Conservation (phyloP, 345 rosid genomes). For the Melaleuca alternifolia region DNA sequence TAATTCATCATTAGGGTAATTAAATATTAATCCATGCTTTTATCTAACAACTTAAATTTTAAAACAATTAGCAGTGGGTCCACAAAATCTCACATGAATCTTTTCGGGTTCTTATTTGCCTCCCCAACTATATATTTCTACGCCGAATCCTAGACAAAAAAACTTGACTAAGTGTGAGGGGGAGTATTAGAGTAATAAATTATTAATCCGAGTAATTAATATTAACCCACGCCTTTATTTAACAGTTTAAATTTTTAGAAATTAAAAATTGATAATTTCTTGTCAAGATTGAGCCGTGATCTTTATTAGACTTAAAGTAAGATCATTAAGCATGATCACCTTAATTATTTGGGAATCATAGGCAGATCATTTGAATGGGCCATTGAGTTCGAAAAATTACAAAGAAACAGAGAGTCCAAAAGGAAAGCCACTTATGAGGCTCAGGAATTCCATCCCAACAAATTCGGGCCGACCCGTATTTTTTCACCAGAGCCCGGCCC, state of each 20-base stretch:
- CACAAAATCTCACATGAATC: no score
- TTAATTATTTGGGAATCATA: not conserved
- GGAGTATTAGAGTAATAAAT: no score
- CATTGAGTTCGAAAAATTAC: not conserved
- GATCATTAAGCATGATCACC: not conserved
- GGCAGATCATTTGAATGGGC: not conserved
- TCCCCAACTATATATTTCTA: no score
- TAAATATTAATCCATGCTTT: no score
- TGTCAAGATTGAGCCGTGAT: not conserved
- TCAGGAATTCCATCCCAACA: not conserved
- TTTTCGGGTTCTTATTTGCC: no score
- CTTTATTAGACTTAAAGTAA: not conserved
- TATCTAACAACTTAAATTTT: no score
- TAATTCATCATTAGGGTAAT: no score
- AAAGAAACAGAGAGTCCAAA: not conserved
- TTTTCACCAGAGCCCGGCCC: not conserved
- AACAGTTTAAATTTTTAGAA: not conserved
- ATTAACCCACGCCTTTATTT: no score
- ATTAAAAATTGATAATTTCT: not conserved
- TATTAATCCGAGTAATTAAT: no score
- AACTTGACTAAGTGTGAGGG: no score
- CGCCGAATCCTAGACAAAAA: no score
- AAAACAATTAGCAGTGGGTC: no score
- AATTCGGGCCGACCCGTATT: not conserved
- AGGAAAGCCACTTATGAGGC: not conserved